Conservation (phyloP, 1,139 yeast species). For the Yarrowia galli region DNA sequence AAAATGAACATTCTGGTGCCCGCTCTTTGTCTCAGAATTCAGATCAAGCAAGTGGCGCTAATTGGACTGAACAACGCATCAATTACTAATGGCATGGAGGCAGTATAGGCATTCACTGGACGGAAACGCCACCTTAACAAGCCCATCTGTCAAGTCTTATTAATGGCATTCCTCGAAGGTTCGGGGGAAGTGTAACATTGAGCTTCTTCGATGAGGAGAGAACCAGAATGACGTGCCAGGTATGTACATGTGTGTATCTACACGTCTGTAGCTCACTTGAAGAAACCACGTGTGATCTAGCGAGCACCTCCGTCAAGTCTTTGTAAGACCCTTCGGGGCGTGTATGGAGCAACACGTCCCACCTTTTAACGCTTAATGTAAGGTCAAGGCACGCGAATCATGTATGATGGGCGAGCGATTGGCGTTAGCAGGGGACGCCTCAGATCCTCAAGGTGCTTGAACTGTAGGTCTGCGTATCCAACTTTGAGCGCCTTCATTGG, state of each 20-base stretch:
- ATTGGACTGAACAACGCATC: not conserved
- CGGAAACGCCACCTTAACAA: not conserved
- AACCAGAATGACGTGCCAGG: not conserved
- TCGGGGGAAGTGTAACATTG: slow-evolving; percentile 1
- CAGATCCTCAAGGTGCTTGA: not conserved
- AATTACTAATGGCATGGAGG: slow-evolving; percentile 6
- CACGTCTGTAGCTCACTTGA: not conserved
- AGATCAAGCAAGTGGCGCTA: not conserved
- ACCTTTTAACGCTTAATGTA: slow-evolving; percentile 14
- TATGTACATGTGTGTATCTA: no score
- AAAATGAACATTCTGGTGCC: not conserved
- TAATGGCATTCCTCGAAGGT: not conserved
- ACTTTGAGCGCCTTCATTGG: no score
- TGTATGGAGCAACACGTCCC: slow-evolving; percentile 16
- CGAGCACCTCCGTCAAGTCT: not conserved
- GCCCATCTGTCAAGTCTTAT: not conserved
- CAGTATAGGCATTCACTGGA: not conserved
- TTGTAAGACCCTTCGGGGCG: not conserved
- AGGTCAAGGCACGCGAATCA: slow-evolving; percentile 36
- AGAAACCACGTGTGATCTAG: not conserved
- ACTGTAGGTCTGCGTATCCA: no score
- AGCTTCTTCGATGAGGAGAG: not conserved
- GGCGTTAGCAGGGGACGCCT: slow-evolving; percentile 4
- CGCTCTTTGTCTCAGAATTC: not conserved
- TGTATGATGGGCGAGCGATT: slow-evolving; percentile 11